Conservation (phyloP, 2,329 filamentous ascomycete species). For the Penicillium oxalicum region DNA sequence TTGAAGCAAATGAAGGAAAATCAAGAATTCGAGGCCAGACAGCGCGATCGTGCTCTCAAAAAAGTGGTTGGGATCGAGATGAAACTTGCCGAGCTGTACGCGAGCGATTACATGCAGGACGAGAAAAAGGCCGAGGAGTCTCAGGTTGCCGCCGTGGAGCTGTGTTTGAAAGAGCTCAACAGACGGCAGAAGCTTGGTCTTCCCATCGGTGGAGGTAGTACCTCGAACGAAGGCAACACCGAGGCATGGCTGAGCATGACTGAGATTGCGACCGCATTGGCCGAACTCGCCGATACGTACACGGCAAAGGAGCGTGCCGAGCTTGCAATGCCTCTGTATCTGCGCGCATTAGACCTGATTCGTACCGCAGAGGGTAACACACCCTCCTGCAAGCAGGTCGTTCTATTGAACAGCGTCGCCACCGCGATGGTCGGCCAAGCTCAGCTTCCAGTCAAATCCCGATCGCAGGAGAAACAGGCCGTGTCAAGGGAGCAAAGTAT, state of each 20-base stretch:
- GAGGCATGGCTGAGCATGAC: slow-evolving; percentile 34
- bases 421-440: slow-evolving; percentile 42
- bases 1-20: slow-evolving; percentile 20
- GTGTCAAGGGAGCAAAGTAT: slow-evolving; percentile 58
- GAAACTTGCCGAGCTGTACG: slow-evolving; percentile 80
- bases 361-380: slow-evolving; percentile 39
- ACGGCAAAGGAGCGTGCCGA: slow-evolving; percentile 68
- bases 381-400: slow-evolving; percentile 67
- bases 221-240: slow-evolving; percentile 24
- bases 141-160: slow-evolving; percentile 76
- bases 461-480: slow-evolving; percentile 23
- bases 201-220: slow-evolving; percentile 62
- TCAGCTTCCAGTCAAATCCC: slow-evolving; percentile 23
- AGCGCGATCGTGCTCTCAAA: slow-evolving; percentile 61
- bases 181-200: slow-evolving; percentile 61
- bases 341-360: slow-evolving; percentile 72
- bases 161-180: slow-evolving; percentile 66
- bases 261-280: slow-evolving; percentile 31
- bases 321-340: slow-evolving; percentile 76
- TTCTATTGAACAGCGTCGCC: slow-evolving; percentile 58
- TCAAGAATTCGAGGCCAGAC: slow-evolving; percentile 31
- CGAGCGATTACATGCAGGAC: slow-evolving; percentile 67
- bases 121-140: slow-evolving; percentile 67
- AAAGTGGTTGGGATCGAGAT: slow-evolving; percentile 71
- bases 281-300: slow-evolving; percentile 71